Base-by-base conservation (phyloP, 768 basidiomycete species). In the Roridomyces roridus region DNA sequence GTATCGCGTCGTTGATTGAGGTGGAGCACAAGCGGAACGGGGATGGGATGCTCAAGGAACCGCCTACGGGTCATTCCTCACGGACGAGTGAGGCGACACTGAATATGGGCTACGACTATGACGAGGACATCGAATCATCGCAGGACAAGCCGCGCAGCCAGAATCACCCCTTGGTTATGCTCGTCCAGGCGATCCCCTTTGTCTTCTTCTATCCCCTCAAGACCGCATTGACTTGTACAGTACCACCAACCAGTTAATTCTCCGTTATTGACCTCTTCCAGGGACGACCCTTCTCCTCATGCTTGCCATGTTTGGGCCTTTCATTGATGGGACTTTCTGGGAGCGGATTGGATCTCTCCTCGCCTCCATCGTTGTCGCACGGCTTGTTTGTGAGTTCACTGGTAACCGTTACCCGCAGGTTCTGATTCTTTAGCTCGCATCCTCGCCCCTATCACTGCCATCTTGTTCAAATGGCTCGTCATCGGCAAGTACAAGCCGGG, bases 201-300 rank as follows among this genome's bases (percentile, higher is more conserved):
- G 35, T 77, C 0, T 75, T 80, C 59, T 80, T 81, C 59, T 77
- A 79, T 55, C 79, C 80, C 1, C 60, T 81, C 40, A 80, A 79
- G 58, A 67, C 74, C 10, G 77, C 77, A 1, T 62, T 77, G 52
- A 78, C 74, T 2, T 81, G 77, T 73, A 64, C 58, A 73, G 63
- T 15, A 10, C 25, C 15, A 3, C 51, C 15, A 34, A 34, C 15
- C 35, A 24, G 18, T 40, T 41, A 40, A 5, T 25, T 51, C 18
- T n/a, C n/a, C n/a, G n/a, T 44, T 53, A 25, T 43, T n/a, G 0
- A 1, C 5, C 2, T 39, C n/a, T 41, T 41, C 31, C 36, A 77
- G 76, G 79, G 80, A 68, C 76, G 0, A 61, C 70, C n/a, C 63
- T 81, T 15, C 63, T 81, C 1, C 72, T 75, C 35, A 64, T 74